Percentiles rank a stretch among this genome's conserved stretches.
These are phyloP conservation scores for Pelagomonas calceolata DNA, from an alignment of 108 stramenopile genomes.

Conservation along the genomic window DNA sequence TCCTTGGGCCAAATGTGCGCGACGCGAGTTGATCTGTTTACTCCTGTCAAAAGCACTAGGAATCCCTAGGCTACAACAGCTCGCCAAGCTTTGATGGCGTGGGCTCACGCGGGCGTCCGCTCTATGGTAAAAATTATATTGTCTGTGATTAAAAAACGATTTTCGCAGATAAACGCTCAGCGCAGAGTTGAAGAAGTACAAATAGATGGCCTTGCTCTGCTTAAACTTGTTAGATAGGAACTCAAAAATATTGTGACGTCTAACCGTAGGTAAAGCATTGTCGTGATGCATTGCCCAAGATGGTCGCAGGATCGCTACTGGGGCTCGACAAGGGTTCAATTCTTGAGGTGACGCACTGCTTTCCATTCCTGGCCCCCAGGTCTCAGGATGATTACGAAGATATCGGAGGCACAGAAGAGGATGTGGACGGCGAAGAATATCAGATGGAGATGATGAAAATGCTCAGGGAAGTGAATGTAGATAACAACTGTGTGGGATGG, in stretches of 20 bases:
- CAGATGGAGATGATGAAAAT: constrained; percentile 98
- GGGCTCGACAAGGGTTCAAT: constrained; percentile 69
- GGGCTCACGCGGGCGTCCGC: too few species aligned
- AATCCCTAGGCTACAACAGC: too few species aligned
- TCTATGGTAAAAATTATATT: too few species aligned
- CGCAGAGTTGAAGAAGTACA: neutral
- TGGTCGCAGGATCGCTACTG: constrained; percentile 87
- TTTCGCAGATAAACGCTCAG: neutral
- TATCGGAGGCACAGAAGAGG: constrained; percentile 35
- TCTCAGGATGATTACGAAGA: too few species aligned
- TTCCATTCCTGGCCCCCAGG: constrained; percentile 68
- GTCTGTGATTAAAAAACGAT: too few species aligned
- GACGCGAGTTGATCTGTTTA: too few species aligned
- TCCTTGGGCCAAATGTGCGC: too few species aligned
- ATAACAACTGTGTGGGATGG: constrained; percentile 98
- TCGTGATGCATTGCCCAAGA: constrained; percentile 76
- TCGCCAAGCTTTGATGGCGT: too few species aligned
- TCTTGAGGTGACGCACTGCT: constrained; percentile 83
- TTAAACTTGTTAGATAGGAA: constrained; percentile 54
- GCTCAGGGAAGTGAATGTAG: constrained; percentile 92
- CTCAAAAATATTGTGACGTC: too few species aligned
- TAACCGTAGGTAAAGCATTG: constrained; percentile 74
- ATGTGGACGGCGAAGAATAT: constrained; percentile 66
- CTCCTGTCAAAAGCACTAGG: too few species aligned
- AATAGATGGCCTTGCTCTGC: constrained; percentile 47